phyloP scores from a whole-genome alignment of 495 filamentous ascomycete genomes.

The Xylaria telfairii region DNA sequence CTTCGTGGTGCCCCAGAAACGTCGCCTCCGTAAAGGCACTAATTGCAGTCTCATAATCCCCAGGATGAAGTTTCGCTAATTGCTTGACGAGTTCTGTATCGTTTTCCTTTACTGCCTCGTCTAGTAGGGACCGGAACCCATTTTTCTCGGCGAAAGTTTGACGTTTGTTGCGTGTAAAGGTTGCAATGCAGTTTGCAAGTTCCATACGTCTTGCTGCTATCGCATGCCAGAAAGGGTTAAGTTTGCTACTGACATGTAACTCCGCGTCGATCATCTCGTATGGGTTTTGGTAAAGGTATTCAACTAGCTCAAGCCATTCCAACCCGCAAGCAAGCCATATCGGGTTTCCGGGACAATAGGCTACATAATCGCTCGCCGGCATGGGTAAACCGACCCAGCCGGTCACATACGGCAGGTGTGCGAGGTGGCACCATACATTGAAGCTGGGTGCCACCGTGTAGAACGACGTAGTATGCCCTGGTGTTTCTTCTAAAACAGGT shows the following conservation, averaged over 20 bases:
- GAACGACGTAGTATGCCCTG: background rate
- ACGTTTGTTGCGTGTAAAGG: background rate
- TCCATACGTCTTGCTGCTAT: background rate
- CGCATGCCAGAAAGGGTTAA: slow-evolving; percentile 2
- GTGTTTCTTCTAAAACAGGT: background rate
- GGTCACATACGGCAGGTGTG: background rate
- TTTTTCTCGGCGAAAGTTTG: background rate
- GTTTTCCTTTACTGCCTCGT: background rate
- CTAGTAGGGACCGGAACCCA: background rate
- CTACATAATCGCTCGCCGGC: no score
- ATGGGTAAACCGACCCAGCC: no score
- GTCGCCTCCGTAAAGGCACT: background rate
- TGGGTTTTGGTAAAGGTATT: slow-evolving; percentile 7
- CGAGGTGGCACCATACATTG: background rate
- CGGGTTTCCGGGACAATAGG: background rate
- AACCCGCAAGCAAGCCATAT: slow-evolving; percentile 15
- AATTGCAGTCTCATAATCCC: background rate
- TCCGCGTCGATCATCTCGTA: background rate
- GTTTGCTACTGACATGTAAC: no score
- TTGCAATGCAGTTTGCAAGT: background rate
- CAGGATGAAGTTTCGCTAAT: background rate
- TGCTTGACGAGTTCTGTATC: background rate
- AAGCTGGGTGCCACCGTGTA: background rate
- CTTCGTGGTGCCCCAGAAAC: background rate
- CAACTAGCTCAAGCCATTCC: background rate